Conservation (phyloP, 2,329 filamentous ascomycete species). For the Ophiocordyceps camponoti-saundersi region DNA sequence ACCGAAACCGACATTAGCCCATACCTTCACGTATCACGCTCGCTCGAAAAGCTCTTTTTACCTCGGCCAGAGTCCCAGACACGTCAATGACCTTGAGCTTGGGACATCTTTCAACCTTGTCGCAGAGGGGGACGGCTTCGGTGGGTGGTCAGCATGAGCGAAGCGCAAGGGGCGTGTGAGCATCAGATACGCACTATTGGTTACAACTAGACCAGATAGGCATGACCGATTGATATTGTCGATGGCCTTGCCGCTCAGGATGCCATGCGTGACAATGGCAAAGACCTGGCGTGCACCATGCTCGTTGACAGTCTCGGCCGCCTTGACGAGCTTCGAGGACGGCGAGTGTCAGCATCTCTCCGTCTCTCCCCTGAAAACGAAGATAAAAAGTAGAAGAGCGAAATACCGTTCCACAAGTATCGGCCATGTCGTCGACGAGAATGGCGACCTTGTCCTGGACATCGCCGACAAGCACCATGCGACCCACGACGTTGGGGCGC, state of each 20-base stretch:
- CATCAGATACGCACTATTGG: slow-evolving; percentile 43
- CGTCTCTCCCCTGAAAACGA: background rate
- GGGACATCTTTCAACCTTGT: slow-evolving; percentile 62
- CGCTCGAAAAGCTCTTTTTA: slow-evolving; percentile 3
- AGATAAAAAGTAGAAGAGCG: no score
- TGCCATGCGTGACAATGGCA: slow-evolving; percentile 89
- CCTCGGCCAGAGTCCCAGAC: slow-evolving; percentile 58
- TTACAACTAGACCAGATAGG: slow-evolving; percentile 67
- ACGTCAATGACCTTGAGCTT: slow-evolving; percentile 87
- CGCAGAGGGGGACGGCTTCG: slow-evolving; percentile 34
- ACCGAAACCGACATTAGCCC: background rate
- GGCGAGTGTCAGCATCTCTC: background rate
- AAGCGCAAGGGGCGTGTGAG: background rate
- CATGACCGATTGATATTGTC: slow-evolving; percentile 68
- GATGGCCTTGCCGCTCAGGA: slow-evolving; percentile 75
- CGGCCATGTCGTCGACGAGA: slow-evolving; percentile 94
- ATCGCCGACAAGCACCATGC: slow-evolving; percentile 89
- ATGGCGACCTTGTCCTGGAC: slow-evolving; percentile 86
- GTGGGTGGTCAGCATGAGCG: slow-evolving; percentile 8
- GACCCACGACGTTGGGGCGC: slow-evolving; percentile 68
- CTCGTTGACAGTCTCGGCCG: slow-evolving; percentile 72
- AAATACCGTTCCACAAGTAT: slow-evolving; percentile 66
- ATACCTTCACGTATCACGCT: background rate
- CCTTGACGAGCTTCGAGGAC: slow-evolving; percentile 43
- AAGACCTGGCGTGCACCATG: slow-evolving; percentile 79